Conservation (phyloP, 257 asterid genomes). For the Solanum clarkiae region DNA sequence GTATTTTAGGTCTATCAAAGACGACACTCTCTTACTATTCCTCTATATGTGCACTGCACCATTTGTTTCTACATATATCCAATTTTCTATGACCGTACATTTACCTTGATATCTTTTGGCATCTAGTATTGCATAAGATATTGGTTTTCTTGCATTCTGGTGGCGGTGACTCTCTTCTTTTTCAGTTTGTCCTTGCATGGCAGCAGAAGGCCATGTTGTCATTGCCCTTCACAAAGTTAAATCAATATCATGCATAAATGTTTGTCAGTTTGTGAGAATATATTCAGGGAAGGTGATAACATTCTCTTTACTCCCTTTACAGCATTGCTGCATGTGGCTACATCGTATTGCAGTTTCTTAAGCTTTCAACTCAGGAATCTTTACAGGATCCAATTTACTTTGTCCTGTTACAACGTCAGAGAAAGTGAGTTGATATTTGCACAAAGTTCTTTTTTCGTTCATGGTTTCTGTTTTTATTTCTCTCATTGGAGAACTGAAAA, state of each 20-base stretch:
- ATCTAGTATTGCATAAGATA: neutral
- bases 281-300: neutral
- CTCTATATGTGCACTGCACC: neutral
- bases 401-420: constrained; percentile 41
- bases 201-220: neutral
- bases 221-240: neutral
- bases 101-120: neutral
- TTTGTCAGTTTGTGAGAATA: neutral
- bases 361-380: constrained; percentile 60
- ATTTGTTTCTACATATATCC: neutral
- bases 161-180: neutral
- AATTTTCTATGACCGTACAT: neutral
- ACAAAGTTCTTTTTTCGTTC: neutral
- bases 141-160: neutral
- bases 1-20: neutral
- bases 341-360: constrained; percentile 51
- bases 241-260: neutral
- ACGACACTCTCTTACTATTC: neutral
- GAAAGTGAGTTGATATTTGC: constrained; percentile 32
- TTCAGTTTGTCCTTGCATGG: neutral
- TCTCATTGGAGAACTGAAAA: neutral
- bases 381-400: constrained; percentile 61
- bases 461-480: neutral
- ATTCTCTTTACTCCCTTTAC: constrained; percentile 13
- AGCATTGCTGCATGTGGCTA: constrained; percentile 73